Base-by-base conservation (phyloP, 257 asterid species). In the Vinca minor region DNA sequence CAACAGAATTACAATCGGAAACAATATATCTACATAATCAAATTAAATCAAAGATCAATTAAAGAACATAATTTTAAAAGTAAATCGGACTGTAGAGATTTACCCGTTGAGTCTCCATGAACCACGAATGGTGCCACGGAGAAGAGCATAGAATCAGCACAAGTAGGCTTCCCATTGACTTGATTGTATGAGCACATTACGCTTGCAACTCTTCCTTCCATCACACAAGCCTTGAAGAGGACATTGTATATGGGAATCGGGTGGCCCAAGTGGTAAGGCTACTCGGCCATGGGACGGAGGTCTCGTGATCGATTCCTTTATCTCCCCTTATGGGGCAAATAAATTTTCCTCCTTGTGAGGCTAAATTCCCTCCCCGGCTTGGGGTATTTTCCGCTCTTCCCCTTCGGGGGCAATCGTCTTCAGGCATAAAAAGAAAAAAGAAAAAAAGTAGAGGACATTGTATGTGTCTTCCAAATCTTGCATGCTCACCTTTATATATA, bases 111-210 rank as follows among this genome's bases (percentile, higher is more conserved):
- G 88, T 9, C 69, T 83, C 97, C 98, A 92, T 61, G 85, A 84
- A 13, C 81, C 87, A 2, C 97, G 91, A 35, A 92, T 79, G 17
- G 90, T 84, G 78, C 70, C 85, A 28, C 89, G 95, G 1, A 92
- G 95, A 55, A 92, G 94, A 53, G 38, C n/a, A n/a, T 62, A 8
- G 89, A 77, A 63, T 92, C 98, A 23, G 98, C 97, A 76, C 98
- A 92, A 5, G 98, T 84, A 23, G 98, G 97, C 66, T 72, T 85
- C 59, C 98, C 98, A 63, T 92, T 92, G 32, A 89, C 96, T 25
- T 92, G 89, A 71, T 92, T 89, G 87, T 92, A 89, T 0, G 97
- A 92, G 62, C 98, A 92, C 98, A 92, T 92, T 1, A 92, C 86
- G 73, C 98, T 92, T 0, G 97, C 97, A 20, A 89, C 98, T 64